Conservation (phyloP, 805 yeast genomes). For the Metschnikowia baotianmanensis region DNA sequence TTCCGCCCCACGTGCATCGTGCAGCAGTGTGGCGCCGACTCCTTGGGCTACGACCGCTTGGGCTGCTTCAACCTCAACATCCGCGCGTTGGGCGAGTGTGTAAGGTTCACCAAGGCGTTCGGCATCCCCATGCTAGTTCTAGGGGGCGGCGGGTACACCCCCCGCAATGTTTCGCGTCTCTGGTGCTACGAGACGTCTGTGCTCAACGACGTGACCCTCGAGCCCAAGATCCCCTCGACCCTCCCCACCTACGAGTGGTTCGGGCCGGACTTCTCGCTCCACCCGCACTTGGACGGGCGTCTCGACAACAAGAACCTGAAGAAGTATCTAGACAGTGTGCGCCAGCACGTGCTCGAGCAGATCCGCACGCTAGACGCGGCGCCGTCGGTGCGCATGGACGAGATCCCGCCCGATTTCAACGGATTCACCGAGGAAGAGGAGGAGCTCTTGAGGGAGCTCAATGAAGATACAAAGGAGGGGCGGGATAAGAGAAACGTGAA, state of each 20-base stretch:
- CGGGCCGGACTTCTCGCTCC: conserved; percentile 88
- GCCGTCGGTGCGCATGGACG: conserved; percentile 91
- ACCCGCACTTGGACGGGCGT: conserved; percentile 57
- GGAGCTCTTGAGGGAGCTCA: conserved; percentile 34
- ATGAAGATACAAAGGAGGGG: conserved; percentile 27
- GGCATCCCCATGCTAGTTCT: conserved; percentile 87
- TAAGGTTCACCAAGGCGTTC: conserved; percentile 80
- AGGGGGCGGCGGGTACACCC: conserved; percentile 99
- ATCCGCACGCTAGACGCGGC: conserved; percentile 82
- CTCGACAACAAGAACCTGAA: conserved; percentile 83
- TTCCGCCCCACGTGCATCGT: conserved; percentile 93
- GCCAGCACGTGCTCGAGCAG: conserved; percentile 74
- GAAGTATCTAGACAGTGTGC: conserved; percentile 77
- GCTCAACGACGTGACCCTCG: conserved; percentile 56
- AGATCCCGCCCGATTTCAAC: conserved; percentile 69
- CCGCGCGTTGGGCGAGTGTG: conserved; percentile 94
- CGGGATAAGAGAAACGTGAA: conserved; percentile 13
- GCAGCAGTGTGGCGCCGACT: conserved; percentile 97
- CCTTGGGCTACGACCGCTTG: conserved; percentile 86
- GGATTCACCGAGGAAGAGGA: conserved; percentile 46
- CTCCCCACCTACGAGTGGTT: conserved; percentile 80
- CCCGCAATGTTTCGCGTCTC: conserved; percentile 87
- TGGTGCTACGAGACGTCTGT: conserved; percentile 95
- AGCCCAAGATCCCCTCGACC: conserved; percentile 53
- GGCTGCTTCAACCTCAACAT: conserved; percentile 94